These are phyloP conservation scores for Rubroshorea leprosula DNA, from an alignment of 345 rosid species.

Conservation along the genomic window DNA sequence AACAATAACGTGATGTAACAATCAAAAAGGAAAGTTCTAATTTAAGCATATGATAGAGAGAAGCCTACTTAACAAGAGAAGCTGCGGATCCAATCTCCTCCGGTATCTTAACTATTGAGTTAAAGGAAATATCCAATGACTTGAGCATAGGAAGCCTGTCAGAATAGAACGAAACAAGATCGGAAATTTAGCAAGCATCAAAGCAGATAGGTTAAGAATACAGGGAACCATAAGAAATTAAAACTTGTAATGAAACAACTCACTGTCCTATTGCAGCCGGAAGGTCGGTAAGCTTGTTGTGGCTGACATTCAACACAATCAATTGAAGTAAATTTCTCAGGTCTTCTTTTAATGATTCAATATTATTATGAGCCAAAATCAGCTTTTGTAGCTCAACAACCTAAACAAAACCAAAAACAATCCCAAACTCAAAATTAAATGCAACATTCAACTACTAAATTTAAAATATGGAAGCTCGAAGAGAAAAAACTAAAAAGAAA, in stretches of 20 bases:
- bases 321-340: constrained; percentile 57
- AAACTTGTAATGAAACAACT: constrained; percentile 23
- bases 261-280: constrained; percentile 86
- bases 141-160: constrained; percentile 80
- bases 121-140: constrained; percentile 75
- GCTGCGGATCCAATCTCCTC: constrained; percentile 74
- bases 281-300: constrained; percentile 61
- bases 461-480: not conserved
- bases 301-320: constrained; percentile 72
- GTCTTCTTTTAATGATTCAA: constrained; percentile 73
- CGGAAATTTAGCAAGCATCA: not conserved
- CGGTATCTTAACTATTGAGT: constrained; percentile 54
- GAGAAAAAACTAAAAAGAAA: not conserved
- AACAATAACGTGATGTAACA: not conserved
- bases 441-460: constrained; percentile 7
- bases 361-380: constrained; percentile 83
- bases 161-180: no score
- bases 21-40: no score
- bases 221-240: not conserved
- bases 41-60: constrained; percentile 9
- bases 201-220: not conserved
- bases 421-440: not conserved
- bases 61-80: constrained; percentile 79
- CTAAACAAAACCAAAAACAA: constrained; percentile 29
- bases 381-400: constrained; percentile 86